phyloP scores from a whole-genome alignment of 345 rosid genomes.

The Eucalyptus caleyi region DNA sequence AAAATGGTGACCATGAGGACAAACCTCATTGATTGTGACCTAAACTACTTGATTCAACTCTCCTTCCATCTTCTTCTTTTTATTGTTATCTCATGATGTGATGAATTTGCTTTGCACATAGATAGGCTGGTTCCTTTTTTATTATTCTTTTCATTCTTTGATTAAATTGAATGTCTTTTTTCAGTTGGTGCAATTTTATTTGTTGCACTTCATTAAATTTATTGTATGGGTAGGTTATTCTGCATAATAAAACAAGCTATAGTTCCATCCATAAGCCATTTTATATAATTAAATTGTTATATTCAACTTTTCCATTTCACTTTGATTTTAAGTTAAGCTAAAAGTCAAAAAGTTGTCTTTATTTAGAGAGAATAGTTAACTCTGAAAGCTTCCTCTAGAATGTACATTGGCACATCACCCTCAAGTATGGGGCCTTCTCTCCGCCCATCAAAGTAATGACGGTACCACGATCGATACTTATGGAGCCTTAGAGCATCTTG shows the following conservation, averaged over 20 bases:
- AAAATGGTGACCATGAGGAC: no score
- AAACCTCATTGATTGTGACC: background rate
- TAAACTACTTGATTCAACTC: background rate
- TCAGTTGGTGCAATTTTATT: background rate
- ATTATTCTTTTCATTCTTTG: background rate
- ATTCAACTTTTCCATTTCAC: background rate
- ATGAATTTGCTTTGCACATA: background rate
- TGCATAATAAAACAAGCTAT: background rate
- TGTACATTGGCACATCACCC: no score
- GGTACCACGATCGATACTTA: no score
- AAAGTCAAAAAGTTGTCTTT: accelerated
- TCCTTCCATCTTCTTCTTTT: background rate
- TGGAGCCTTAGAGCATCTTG: accelerated
- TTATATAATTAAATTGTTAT: background rate
- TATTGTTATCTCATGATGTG: background rate
- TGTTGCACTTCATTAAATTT: background rate
- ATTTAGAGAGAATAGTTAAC: background rate
- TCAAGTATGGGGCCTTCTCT: no score
- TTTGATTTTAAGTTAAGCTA: background rate
- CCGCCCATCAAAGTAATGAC: no score
- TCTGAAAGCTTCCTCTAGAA: accelerated
- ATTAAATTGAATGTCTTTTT: background rate
- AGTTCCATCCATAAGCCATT: background rate
- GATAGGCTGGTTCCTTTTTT: background rate
- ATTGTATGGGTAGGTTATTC: accelerated